Conservation (phyloP, 805 yeast species). For the Yarrowia keelungensis region DNA sequence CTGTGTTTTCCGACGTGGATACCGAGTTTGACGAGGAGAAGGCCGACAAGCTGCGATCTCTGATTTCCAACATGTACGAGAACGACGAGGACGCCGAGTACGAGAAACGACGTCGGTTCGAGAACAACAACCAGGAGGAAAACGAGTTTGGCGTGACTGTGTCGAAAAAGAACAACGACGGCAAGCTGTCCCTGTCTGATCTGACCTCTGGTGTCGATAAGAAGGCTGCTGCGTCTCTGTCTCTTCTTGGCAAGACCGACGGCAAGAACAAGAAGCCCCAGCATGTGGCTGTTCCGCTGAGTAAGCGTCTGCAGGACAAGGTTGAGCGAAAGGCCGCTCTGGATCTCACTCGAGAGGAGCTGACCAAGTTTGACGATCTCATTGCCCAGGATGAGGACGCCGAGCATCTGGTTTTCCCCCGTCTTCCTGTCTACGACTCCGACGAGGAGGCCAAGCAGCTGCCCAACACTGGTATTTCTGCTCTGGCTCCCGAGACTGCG, state of each 20-base stretch:
- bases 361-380: conserved; percentile 85
- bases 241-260: conserved; percentile 51
- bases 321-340: conserved; percentile 90
- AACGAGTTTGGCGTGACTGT: conserved; percentile 68
- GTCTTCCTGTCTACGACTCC: conserved; percentile 52
- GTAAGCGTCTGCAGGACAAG: conserved; percentile 82
- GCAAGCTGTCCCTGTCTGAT: conserved; percentile 75
- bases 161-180: conserved; percentile 50
- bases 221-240: conserved; percentile 58
- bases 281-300: conserved; percentile 80
- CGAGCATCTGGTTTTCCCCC: conserved; percentile 81
- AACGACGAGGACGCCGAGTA: conserved; percentile 46
- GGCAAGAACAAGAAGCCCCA: conserved; percentile 49
- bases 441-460: conserved; percentile 53
- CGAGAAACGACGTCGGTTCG: conserved; percentile 58
- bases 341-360: conserved; percentile 84
- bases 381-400: conserved; percentile 81
- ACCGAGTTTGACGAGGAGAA: conserved; percentile 52
- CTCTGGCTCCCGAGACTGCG: conserved; percentile 58
- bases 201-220: conserved; percentile 63
- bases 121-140: conserved; percentile 64
- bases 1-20: conserved; percentile 38
- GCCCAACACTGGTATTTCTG: conserved; percentile 61
- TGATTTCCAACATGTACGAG: conserved; percentile 43
- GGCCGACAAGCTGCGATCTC: conserved; percentile 54